phyloP scores from a whole-genome alignment of 495 filamentous ascomycete genomes.

The Lasiosphaeris hirsuta region DNA sequence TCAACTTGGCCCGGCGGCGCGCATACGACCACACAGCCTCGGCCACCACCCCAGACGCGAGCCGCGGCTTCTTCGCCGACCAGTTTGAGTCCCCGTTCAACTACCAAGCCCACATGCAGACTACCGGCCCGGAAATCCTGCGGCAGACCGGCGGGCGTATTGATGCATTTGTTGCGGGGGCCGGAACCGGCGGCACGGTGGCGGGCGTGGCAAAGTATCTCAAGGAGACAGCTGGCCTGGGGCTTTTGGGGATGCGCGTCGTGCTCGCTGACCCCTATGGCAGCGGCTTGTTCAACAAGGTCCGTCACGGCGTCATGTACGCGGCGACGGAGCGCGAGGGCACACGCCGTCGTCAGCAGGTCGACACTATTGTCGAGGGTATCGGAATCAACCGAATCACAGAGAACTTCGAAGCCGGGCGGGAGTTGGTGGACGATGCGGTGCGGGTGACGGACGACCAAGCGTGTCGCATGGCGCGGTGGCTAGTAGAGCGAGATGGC shows the following conservation, averaged over 20 bases:
- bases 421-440: constrained; percentile 82
- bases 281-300: constrained; percentile 85
- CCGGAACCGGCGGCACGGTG: constrained; percentile 92
- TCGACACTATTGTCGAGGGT: constrained; percentile 94
- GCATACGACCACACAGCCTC: constrained; percentile 63
- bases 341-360: constrained; percentile 80
- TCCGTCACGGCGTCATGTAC: constrained; percentile 96
- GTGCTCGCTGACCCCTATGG: constrained; percentile 94
- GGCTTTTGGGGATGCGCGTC: constrained; percentile 49
- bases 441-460: constrained; percentile 89
- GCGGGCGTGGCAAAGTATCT: constrained; percentile 80
- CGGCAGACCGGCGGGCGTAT: constrained; percentile 69
- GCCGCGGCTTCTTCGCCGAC: constrained; percentile 84
- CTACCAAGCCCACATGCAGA: constrained; percentile 74
- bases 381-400: constrained; percentile 93
- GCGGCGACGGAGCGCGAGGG: constrained; percentile 82
- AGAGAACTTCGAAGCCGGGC: constrained; percentile 83
- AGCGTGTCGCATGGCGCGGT: constrained; percentile 87
- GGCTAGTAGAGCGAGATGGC: constrained; percentile 93
- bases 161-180: constrained; percentile 93
- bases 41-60: constrained; percentile 30
- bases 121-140: constrained; percentile 88
- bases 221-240: constrained; percentile 53
- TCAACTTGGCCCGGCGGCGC: constrained; percentile 82
- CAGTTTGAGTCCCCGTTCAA: constrained; percentile 93